These are phyloP conservation scores for Lactarius sanguifluus DNA, from an alignment of 768 basidiomycete genomes.

Conservation along the genomic window DNA sequence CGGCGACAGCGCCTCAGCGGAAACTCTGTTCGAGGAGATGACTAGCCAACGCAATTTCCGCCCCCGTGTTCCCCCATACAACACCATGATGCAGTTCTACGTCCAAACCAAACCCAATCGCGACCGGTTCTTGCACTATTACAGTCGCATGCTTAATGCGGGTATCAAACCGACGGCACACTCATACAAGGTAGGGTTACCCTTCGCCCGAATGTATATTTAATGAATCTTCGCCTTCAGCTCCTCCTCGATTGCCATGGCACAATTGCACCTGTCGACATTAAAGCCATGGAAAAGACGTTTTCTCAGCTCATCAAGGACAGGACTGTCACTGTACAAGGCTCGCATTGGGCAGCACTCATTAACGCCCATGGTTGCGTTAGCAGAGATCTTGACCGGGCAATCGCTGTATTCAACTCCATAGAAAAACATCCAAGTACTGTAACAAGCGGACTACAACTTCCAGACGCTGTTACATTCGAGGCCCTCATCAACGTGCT, in stretches of 20 bases:
- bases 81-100: slow-evolving; percentile 98
- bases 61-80: slow-evolving; percentile 92
- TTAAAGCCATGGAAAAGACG: slow-evolving; percentile 64
- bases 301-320: slow-evolving; percentile 61
- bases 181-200: slow-evolving; percentile 79
- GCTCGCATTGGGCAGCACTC: slow-evolving; percentile 77
- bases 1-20: slow-evolving; percentile 81
- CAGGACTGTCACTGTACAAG: slow-evolving; percentile 47
- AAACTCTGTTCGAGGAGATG: slow-evolving; percentile 88
- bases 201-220: slow-evolving; percentile 9
- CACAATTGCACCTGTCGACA: slow-evolving; percentile 77
- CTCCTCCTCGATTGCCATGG: slow-evolving; percentile 90
- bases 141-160: slow-evolving; percentile 59
- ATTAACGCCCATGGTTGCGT: slow-evolving; percentile 89
- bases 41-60: slow-evolving; percentile 64
- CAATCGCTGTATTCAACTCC: slow-evolving; percentile 73
- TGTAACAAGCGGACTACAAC: slow-evolving; percentile 31
- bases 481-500: slow-evolving; percentile 89
- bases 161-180: slow-evolving; percentile 77
- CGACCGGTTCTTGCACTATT: slow-evolving; percentile 71
- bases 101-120: slow-evolving; percentile 88
- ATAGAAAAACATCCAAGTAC: slow-evolving; percentile 58
- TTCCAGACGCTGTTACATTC: slow-evolving; percentile 82
- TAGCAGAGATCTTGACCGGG: slow-evolving; percentile 71
- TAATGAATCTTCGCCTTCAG: slow-evolving; percentile 39